phyloP scores from a whole-genome alignment of 2,329 filamentous ascomycete genomes.

The Sporothrix schenckii region DNA sequence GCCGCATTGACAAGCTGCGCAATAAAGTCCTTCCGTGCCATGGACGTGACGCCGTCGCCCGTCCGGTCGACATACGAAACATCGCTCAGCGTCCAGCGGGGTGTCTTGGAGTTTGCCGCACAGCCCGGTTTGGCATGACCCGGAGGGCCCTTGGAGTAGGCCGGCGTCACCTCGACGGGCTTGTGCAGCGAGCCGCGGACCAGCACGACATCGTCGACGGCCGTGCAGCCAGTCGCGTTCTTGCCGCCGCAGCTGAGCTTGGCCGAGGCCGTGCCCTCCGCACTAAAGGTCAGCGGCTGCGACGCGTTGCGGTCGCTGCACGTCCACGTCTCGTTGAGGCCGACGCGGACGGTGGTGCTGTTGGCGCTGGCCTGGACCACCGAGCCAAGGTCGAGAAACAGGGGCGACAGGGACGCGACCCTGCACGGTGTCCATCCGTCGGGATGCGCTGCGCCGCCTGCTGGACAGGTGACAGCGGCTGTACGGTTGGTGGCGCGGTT shows the following conservation, averaged over 20 bases:
- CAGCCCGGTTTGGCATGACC: not conserved
- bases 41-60: conserved; percentile 13
- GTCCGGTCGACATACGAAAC: conserved; percentile 19
- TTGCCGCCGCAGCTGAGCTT: not conserved
- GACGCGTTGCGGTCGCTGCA: conserved; percentile 17
- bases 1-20: conserved; percentile 6
- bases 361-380: not conserved
- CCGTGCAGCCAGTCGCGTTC: not conserved
- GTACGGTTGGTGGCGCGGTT: conserved; percentile 12
- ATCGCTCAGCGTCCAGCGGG: conserved; percentile 3
- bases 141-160: not conserved
- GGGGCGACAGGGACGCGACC: not conserved
- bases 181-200: not conserved
- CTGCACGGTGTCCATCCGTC: not conserved
- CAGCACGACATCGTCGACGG: not conserved
- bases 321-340: conserved; percentile 13
- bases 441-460: not conserved
- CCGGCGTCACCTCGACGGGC: conserved; percentile 11
- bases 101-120: conserved; percentile 1
- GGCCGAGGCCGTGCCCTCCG: not conserved
- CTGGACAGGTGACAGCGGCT: not conserved
- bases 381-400: not conserved
- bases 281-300: not conserved
- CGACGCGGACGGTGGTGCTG: not conserved
- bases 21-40: conserved; percentile 1